Conservation (phyloP, 352 stramenopile species). For the Blastocystis sp. region DNA sequence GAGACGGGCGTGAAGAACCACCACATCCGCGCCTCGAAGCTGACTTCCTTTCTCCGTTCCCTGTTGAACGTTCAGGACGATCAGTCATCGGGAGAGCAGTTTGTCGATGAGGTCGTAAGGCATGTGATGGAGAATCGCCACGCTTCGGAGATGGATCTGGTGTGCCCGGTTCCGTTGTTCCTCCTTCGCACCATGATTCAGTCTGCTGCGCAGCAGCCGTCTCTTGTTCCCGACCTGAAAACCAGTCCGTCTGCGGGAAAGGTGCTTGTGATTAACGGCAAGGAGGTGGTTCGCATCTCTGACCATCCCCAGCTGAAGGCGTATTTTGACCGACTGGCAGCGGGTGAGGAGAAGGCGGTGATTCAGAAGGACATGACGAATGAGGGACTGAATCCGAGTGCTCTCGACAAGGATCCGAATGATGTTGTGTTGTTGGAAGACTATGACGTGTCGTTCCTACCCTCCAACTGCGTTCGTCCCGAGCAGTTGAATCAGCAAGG, state of each 20-base stretch:
- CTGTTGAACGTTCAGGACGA: background rate
- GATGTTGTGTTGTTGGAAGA: conserved; percentile 13
- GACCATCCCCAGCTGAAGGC: conserved; percentile 36
- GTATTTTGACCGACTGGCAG: conserved; percentile 38
- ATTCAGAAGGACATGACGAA: conserved; percentile 13
- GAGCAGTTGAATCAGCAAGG: background rate
- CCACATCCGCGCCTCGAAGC: conserved; percentile 5
- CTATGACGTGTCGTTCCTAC: conserved; percentile 18
- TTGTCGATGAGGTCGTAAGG: background rate
- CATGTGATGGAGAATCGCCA: conserved; percentile 10
- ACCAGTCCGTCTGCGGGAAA: background rate
- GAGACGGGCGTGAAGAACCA: background rate
- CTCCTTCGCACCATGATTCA: conserved; percentile 19
- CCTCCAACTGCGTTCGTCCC: no score
- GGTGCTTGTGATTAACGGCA: conserved; percentile 13
- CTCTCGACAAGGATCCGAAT: conserved; percentile 30
- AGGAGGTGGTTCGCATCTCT: conserved; percentile 32
- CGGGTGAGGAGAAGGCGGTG: background rate
- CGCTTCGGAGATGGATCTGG: conserved; percentile 1
- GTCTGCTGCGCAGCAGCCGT: background rate
- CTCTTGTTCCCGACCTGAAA: background rate
- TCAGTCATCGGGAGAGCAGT: background rate
- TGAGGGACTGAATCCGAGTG: background rate
- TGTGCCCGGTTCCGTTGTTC: conserved; percentile 31
- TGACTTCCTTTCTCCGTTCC: background rate